Base-by-base conservation (phyloP, 176 grass and related monocot species). In the Areca catechu region DNA sequence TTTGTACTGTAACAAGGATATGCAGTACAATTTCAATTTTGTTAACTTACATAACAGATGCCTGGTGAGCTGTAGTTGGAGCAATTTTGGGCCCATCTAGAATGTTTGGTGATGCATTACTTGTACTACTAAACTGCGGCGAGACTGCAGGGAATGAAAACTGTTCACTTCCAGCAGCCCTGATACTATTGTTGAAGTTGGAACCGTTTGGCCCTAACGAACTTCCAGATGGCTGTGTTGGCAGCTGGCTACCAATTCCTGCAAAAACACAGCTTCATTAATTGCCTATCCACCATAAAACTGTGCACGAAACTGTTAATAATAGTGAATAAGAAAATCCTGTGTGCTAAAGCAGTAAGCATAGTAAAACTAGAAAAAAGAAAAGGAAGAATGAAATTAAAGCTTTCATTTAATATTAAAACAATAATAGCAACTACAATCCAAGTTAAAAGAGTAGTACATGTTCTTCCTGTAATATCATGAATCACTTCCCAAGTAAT, bases 221-320 rank as follows among this genome's bases (percentile, higher is more conserved):
- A 64, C 22, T 73, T 54, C 73, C 77, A 74, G 47, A 80, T 60
- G 68, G 0, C 37, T 74, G 79, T 22, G 65, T 72, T 62, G 62
- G 29, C 23, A 24, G 19, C 34, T 78, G 76, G 66, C 58, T 77
- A 65, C 77, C 83, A 81, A 64, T 1, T 61, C 64, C 79, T 92
- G 82, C 9, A 89, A 73, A 68, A 29, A 58, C 59, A 15, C 0
- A 20, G 5, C 34, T 43, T 43, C 34, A 43, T 12, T 43, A 43
- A 43, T 43, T 43, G 7, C 34, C 34, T 43, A 43, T 43, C 34
- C 1, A 43, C 34, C 34, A 0, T 29, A 29, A 37, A 68, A 28
- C 49, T 65, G 51, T 37, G 70, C 56, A 65, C n/a, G 5, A 53
- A 18, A 52, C 1, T 60, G 52, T 17, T 1, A 25, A 49, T 7